A percentile compares a stretch with the other conserved stretches of the same genome.
These are phyloP conservation scores for Boletus mariae DNA, from an alignment of 1,284 basidiomycete genomes.

Conservation along the genomic window DNA sequence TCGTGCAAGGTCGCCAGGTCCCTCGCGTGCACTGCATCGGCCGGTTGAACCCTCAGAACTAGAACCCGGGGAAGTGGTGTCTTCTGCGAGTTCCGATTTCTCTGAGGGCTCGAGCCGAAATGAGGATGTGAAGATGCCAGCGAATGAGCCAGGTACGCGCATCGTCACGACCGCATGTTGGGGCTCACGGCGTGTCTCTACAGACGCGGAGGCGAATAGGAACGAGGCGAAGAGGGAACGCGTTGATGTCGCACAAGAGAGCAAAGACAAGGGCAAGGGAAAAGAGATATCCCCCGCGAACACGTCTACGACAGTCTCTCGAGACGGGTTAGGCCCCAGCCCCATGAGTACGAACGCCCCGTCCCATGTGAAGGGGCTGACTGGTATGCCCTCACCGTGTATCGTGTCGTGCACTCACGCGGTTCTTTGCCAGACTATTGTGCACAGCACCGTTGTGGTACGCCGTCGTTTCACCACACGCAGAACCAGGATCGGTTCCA, in stretches of 20 bases:
- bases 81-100: conserved; percentile 26
- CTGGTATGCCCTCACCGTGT: conserved; percentile 19
- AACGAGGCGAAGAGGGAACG: background rate
- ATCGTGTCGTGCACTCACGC: background rate
- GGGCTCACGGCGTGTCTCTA: background rate
- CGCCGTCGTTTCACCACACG: conserved; percentile 35
- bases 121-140: conserved; percentile 9
- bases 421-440: conserved; percentile 33
- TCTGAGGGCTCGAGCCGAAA: conserved; percentile 25
- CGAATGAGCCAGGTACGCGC: conserved; percentile 12
- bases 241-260: background rate
- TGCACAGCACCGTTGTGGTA: conserved; percentile 13
- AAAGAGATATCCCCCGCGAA: conserved; percentile 1
- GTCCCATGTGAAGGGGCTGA: conserved; percentile 29
- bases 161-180: background rate
- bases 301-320: background rate
- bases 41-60: conserved; percentile 9
- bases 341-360: background rate
- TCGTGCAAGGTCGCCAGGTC: background rate
- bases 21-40: background rate
- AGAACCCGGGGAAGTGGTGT: conserved; percentile 28
- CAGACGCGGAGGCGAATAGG: background rate
- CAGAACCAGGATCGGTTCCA: conserved; percentile 8
- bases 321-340: background rate
- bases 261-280: conserved; percentile 9